A percentile compares a stretch with the other conserved stretches of the same genome.
Conservation (phyloP, 139 green algal species). For the Pleodorina starrii region DNA sequence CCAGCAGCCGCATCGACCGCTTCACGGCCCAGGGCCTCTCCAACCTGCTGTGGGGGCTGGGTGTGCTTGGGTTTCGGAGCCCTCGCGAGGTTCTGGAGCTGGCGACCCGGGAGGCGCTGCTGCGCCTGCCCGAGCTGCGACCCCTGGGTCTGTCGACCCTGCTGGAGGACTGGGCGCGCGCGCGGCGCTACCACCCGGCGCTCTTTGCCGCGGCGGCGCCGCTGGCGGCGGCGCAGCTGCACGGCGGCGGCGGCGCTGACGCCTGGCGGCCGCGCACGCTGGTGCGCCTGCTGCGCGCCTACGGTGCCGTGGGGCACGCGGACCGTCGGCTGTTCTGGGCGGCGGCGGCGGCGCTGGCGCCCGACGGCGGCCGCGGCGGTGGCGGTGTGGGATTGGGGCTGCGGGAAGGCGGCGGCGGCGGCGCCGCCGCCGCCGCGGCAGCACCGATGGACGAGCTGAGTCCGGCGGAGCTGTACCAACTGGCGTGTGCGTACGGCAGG, state of each 20-base stretch:
- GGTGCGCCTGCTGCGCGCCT: constrained; percentile 47
- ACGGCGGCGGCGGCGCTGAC: not conserved
- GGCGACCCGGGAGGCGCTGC: constrained; percentile 51
- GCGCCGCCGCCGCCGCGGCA: not conserved
- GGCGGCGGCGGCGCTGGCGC: constrained; percentile 37
- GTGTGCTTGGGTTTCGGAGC: constrained; percentile 10
- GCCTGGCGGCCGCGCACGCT: constrained; percentile 44
- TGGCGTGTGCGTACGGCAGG: constrained; percentile 29
- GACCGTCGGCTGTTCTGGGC: constrained; percentile 43
- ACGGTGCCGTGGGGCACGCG: constrained; percentile 27
- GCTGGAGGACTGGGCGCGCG: constrained; percentile 32
- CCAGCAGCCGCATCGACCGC: not conserved
- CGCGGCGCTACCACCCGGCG: not conserved
- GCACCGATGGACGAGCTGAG: constrained; percentile 11
- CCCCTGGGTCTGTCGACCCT: constrained; percentile 54
- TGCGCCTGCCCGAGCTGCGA: constrained; percentile 52
- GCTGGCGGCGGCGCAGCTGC: constrained; percentile 1
- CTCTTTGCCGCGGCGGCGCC: constrained; percentile 21
- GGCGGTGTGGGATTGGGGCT: not conserved
- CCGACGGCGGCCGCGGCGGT: not conserved
- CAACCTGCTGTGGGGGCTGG: constrained; percentile 45
- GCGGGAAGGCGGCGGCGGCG: no score
- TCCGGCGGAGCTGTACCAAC: not conserved
- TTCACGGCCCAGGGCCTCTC: constrained; percentile 37
- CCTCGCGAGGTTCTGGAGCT: constrained; percentile 32